Percentiles rank a stretch among this genome's conserved stretches.
Evolutionary conservation across 495 filamentous ascomycete genomes (phyloP).

Genomic region (Neurospora sp.): DNA sequence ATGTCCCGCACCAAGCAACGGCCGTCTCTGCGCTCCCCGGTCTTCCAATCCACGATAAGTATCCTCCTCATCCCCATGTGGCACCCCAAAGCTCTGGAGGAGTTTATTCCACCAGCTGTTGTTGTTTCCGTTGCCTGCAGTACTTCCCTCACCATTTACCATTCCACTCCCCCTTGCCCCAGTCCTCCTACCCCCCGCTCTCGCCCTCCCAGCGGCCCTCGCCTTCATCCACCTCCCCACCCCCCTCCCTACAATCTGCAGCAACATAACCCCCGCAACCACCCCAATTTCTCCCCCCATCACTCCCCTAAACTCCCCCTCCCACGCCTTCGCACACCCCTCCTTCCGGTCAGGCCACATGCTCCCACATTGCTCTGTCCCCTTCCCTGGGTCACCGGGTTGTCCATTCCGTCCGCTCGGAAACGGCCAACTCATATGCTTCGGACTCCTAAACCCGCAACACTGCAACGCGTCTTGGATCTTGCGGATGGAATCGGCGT

Average conservation of each 20-base stretch:
- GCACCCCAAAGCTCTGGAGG: not conserved
- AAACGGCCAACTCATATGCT: conserved; percentile 55
- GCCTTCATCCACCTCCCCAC: not conserved
- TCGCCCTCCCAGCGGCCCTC: not conserved
- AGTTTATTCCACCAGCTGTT: not conserved
- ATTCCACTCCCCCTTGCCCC: not conserved
- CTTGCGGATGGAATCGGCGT: conserved; percentile 39
- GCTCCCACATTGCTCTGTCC: not conserved
- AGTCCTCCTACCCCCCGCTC: not conserved
- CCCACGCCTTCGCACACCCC: conserved; percentile 6
- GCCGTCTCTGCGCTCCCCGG: not conserved
- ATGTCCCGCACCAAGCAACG: not conserved
- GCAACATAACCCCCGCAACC: not conserved
- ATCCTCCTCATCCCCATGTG: not conserved
- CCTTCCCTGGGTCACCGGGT: not conserved
- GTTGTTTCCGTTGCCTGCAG: not conserved
- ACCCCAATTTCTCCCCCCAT: conserved; percentile 7
- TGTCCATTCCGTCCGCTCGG: not conserved
- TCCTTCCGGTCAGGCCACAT: conserved; percentile 2
- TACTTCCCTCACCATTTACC: not conserved
- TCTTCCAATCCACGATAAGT: not conserved
- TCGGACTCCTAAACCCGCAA: conserved; percentile 48
- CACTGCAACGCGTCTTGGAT: conserved; percentile 58
- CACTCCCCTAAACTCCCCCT: conserved; percentile 1
- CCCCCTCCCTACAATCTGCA: conserved; percentile 8